Base-by-base conservation (phyloP, 1,284 basidiomycete genomes). In the Leccinum ponderosum region DNA sequence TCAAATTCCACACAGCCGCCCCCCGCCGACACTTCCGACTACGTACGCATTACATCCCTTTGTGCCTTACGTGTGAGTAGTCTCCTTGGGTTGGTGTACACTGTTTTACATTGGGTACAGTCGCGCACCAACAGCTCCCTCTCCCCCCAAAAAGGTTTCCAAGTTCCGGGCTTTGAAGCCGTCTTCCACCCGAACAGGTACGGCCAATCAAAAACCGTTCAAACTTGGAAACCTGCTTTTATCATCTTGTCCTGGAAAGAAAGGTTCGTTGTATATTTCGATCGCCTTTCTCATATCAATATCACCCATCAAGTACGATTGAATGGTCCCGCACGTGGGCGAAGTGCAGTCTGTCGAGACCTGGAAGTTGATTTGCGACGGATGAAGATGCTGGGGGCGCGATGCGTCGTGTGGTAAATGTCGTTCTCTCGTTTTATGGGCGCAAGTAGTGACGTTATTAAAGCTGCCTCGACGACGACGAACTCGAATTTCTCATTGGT, bases 221-320 rank as follows among this genome's bases (percentile, higher is more conserved):
- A 73, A 67, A 39, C 75, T 98, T 1, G 97, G 97, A n/a, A 98
- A 98, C 74, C 75, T 99, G 37, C 83, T 92, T 53, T 77, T 99
- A 31, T 95, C 92, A 3, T 96, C 93, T 6, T 98, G 96, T 77
- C 97, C 97, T 0, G 97, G 97, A 7, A 99, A 98, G 77, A 95
- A 98, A 81, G 86, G 89, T 88, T 29, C 12, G 69, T 61, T 55
- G 53, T 33, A 58, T 48, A 20, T 55, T 37, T 27, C 12, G 1
- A 11, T 51, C 51, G 42, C 50, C 8, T 33, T 54, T 37, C 25
- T 29, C 25, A 1, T 37, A 51, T 48, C 58, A 7, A 61, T 6
- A 25, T 25, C 27, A 20, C 20, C 25, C 50, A 27, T 12, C 55
- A 58, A 91, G 91, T 99, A 9, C 87, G 97, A 44, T 81, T 99